phyloP scores from a whole-genome alignment of 2,329 filamentous ascomycete genomes.

The Cladosporium sp. region DNA sequence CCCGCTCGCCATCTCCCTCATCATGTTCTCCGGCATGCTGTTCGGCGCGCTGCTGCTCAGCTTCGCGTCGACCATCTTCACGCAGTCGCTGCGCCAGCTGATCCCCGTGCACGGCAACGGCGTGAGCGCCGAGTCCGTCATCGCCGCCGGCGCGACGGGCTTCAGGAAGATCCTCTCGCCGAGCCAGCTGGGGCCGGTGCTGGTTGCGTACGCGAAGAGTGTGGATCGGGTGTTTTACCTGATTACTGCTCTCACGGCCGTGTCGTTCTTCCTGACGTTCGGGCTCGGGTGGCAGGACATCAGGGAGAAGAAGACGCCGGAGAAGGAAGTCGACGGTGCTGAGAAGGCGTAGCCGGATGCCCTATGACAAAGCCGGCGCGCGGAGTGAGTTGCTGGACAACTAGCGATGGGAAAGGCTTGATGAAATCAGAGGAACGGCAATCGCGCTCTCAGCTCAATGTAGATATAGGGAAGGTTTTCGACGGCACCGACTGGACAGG shows the following conservation, averaged over 20 bases:
- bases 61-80: slow-evolving; percentile 28
- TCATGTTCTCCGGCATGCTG: slow-evolving; percentile 29
- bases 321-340: neutral
- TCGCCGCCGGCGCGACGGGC: slow-evolving; percentile 40
- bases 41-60: slow-evolving; percentile 28
- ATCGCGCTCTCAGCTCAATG: no score
- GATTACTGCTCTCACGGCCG: slow-evolving; percentile 24
- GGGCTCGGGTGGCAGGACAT: slow-evolving; percentile 46
- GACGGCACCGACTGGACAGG: no score
- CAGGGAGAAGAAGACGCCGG: slow-evolving; percentile 18
- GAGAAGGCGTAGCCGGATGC: neutral
- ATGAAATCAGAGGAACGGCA: no score
- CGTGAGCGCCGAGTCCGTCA: slow-evolving; percentile 28
- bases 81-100: slow-evolving; percentile 30
- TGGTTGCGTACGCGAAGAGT: slow-evolving; percentile 37
- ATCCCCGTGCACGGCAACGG: slow-evolving; percentile 28
- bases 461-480: no score
- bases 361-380: no score
- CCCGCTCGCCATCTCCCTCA: slow-evolving; percentile 24
- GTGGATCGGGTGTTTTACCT: slow-evolving; percentile 38
- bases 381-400: no score
- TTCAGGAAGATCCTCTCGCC: slow-evolving; percentile 31
- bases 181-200: slow-evolving; percentile 30
- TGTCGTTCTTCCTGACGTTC: slow-evolving; percentile 32
- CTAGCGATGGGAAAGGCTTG: no score